These are phyloP conservation scores for Rubus idaeus DNA, from an alignment of 306 rosid species.

Conservation along the genomic window DNA sequence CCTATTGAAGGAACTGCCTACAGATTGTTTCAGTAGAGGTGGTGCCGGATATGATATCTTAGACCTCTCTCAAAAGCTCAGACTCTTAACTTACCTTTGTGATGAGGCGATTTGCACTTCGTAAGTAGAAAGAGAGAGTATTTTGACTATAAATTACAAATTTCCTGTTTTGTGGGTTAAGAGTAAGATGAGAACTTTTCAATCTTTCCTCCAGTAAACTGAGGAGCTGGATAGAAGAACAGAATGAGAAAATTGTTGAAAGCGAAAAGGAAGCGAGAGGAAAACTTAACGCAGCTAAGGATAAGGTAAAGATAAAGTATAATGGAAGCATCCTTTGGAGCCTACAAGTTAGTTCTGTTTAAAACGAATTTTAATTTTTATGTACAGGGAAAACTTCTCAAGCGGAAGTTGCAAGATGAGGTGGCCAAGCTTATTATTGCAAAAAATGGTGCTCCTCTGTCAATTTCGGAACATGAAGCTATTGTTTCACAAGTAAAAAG, in stretches of 20 bases:
- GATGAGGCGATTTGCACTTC: conserved; percentile 50
- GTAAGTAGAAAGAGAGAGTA: conserved; percentile 34
- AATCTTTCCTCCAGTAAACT: conserved; percentile 33
- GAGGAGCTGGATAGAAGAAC: conserved; percentile 50
- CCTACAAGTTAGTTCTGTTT: neutral
- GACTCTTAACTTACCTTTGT: conserved; percentile 46
- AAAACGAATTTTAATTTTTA: neutral
- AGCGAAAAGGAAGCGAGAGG: conserved; percentile 37
- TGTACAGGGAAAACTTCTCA: conserved; percentile 39
- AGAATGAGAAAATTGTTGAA: conserved; percentile 30
- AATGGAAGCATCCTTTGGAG: neutral
- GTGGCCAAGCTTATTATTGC: conserved; percentile 37
- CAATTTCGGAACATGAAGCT: conserved; percentile 35
- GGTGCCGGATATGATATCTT: conserved; percentile 35
- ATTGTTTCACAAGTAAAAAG: conserved; percentile 41
- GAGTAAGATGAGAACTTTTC: conserved; percentile 8
- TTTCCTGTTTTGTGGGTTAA: neutral
- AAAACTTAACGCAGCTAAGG: conserved; percentile 38
- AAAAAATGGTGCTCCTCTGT: conserved; percentile 31
- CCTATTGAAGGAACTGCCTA: conserved; percentile 31
- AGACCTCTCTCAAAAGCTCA: conserved; percentile 42
- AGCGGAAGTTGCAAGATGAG: conserved; percentile 47
- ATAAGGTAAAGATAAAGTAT: conserved; percentile 34
- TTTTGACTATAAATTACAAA: neutral
- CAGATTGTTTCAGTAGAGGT: conserved; percentile 29